phyloP scores from a whole-genome alignment of 2,329 filamentous ascomycete genomes.

The Coniochaeta sp. region DNA sequence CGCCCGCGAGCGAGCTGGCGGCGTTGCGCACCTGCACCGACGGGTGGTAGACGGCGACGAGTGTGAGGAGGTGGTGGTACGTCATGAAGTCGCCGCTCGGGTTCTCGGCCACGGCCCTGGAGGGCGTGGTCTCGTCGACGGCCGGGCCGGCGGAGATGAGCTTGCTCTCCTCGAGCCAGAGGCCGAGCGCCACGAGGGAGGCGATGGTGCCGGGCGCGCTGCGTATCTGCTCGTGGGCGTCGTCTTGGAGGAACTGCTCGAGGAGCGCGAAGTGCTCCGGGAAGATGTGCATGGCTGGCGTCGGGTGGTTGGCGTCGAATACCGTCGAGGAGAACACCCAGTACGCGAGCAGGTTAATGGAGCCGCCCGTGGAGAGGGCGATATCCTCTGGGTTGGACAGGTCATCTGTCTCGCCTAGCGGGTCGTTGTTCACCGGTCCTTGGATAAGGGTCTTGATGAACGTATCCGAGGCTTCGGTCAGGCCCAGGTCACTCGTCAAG shows the following conservation, averaged over 20 bases:
- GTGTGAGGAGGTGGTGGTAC: constrained; percentile 52
- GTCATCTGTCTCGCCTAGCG: constrained; percentile 28
- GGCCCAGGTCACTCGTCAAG: constrained; percentile 54
- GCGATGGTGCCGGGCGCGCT: constrained; percentile 49
- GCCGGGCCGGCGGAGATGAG: constrained; percentile 27
- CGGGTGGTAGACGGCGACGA: constrained; percentile 51
- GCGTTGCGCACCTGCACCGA: constrained; percentile 47
- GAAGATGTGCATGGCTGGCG: constrained; percentile 49
- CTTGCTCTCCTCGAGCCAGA: constrained; percentile 49
- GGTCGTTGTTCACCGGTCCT: constrained; percentile 32
- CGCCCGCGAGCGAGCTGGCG: constrained; percentile 44
- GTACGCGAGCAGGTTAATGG: constrained; percentile 52
- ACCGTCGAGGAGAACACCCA: constrained; percentile 55
- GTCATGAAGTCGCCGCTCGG: constrained; percentile 43
- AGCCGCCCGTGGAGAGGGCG: constrained; percentile 50
- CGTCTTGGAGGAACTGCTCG: constrained; percentile 42
- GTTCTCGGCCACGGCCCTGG: constrained; percentile 8
- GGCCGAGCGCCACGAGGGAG: constrained; percentile 49
- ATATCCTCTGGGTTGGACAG: constrained; percentile 36
- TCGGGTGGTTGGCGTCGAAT: constrained; percentile 48
- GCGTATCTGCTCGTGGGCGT: constrained; percentile 40
- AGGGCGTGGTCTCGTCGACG: constrained; percentile 19
- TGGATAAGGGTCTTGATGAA: constrained; percentile 39
- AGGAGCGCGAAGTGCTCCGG: constrained; percentile 51
- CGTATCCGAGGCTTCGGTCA: constrained; percentile 36